Conservation (phyloP, 768 basidiomycete genomes). For the Leccinum olivaceopallidum region DNA sequence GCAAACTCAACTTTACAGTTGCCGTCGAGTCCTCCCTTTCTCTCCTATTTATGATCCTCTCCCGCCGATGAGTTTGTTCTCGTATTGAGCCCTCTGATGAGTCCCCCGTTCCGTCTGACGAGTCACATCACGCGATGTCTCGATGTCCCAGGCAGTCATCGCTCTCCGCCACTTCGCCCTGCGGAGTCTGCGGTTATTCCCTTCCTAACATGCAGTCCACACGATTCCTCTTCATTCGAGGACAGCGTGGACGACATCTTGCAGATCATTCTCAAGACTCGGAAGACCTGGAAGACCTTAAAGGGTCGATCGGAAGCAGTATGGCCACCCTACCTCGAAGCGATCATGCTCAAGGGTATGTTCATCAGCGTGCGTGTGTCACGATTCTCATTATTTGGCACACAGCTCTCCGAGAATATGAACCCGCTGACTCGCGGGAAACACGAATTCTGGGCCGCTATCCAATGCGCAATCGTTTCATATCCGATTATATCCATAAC, state of each 20-base stretch:
- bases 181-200: slow-evolving; percentile 8
- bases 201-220: slow-evolving; percentile 11
- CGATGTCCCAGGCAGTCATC: not conserved
- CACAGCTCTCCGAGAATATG: slow-evolving; percentile 69
- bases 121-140: slow-evolving; percentile 7
- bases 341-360: slow-evolving; percentile 72
- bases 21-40: slow-evolving; percentile 18
- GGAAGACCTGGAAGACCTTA: slow-evolving; percentile 76
- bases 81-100: slow-evolving; percentile 18
- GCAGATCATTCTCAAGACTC: slow-evolving; percentile 62
- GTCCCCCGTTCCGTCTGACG: slow-evolving; percentile 1
- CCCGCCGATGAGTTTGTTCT: not conserved
- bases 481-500: slow-evolving; percentile 72
- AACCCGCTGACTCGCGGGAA: slow-evolving; percentile 71
- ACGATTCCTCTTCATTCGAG: slow-evolving; percentile 13
- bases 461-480: slow-evolving; percentile 78
- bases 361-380: slow-evolving; percentile 11
- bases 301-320: slow-evolving; percentile 68
- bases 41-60: slow-evolving; percentile 28
- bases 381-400: slow-evolving; percentile 20
- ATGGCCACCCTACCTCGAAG: slow-evolving; percentile 80
- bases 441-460: slow-evolving; percentile 73
- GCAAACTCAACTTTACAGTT: slow-evolving; percentile 17
- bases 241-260: slow-evolving; percentile 51
- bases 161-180: not conserved